A percentile compares a stretch with the other conserved stretches of the same genome.
Conservation (phyloP, 2,329 filamentous ascomycete species). For the Colletotrichum siamense region DNA sequence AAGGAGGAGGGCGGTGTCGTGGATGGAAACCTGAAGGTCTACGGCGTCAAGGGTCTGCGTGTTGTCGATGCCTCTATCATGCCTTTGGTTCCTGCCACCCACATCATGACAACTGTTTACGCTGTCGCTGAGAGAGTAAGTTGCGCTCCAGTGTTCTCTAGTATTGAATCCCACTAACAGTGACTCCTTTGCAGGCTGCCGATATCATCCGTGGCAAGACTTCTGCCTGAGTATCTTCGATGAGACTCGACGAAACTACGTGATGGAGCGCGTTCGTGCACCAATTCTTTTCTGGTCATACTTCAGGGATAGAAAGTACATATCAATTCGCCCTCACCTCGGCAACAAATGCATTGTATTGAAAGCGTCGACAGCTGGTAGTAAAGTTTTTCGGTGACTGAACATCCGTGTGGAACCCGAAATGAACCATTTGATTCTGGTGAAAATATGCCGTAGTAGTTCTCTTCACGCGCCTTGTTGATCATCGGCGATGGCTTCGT, state of each 20-base stretch:
- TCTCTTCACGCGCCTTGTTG: neutral
- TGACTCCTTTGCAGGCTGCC: neutral
- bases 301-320: neutral
- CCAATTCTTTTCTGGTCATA: neutral
- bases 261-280: neutral
- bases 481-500: neutral
- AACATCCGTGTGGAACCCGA: neutral
- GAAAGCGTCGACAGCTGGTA: neutral
- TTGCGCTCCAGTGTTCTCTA: no score
- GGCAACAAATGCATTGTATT: neutral
- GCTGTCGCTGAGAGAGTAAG: constrained; percentile 37
- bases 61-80: constrained; percentile 35
- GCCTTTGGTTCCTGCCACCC: constrained; percentile 32
- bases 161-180: neutral
- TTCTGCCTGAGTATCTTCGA: neutral
- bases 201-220: constrained; percentile 8
- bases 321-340: neutral
- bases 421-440: neutral
- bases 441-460: neutral
- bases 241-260: neutral
- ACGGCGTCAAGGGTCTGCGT: constrained; percentile 31
- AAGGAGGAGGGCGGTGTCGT: constrained; percentile 35
- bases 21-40: constrained; percentile 32
- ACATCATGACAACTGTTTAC: constrained; percentile 39
- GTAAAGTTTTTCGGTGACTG: neutral